Conservation (phyloP, 495 filamentous ascomycete genomes). For the Xanthoparmelia taractica region DNA sequence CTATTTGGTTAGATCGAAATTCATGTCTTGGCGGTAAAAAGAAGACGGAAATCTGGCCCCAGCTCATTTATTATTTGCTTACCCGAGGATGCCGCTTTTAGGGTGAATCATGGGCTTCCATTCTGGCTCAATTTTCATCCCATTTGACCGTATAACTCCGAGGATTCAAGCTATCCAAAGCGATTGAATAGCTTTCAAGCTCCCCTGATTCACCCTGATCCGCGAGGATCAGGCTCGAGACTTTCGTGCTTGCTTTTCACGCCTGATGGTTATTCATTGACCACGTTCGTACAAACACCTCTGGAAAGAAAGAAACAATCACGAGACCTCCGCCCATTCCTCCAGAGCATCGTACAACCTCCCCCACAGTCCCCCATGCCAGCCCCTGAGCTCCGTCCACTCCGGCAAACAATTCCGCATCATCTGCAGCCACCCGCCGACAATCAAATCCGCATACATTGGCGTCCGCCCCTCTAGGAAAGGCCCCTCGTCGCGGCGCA, state of each 20-base stretch:
- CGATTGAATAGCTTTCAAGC: too few species aligned
- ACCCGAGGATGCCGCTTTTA: too few species aligned
- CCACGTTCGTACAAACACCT: background rate
- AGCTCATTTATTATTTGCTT: too few species aligned
- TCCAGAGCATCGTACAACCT: slow-evolving; percentile 42
- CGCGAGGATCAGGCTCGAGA: too few species aligned
- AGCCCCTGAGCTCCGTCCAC: slow-evolving; percentile 44
- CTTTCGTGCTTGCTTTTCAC: too few species aligned
- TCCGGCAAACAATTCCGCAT: slow-evolving; percentile 35
- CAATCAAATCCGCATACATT: slow-evolving; percentile 55
- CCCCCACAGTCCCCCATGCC: slow-evolving; percentile 47
- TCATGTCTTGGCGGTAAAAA: background rate
- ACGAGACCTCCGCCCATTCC: slow-evolving; percentile 24
- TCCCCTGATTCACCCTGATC: too few species aligned
- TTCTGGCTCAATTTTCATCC: too few species aligned
- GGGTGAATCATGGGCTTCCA: too few species aligned
- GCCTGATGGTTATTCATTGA: too few species aligned
- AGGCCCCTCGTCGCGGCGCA: slow-evolving; percentile 37
- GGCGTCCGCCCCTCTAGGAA: slow-evolving; percentile 42
- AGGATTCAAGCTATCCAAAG: too few species aligned
- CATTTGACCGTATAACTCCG: too few species aligned
- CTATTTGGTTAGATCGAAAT: background rate
- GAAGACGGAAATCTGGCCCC: too few species aligned
- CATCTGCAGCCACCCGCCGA: slow-evolving; percentile 54
- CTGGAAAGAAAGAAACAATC: slow-evolving; percentile 16